Percentiles rank a stretch among this genome's conserved stretches.
These are phyloP conservation scores for Syzygium jambos DNA, from an alignment of 345 rosid species.

Conservation along the genomic window DNA sequence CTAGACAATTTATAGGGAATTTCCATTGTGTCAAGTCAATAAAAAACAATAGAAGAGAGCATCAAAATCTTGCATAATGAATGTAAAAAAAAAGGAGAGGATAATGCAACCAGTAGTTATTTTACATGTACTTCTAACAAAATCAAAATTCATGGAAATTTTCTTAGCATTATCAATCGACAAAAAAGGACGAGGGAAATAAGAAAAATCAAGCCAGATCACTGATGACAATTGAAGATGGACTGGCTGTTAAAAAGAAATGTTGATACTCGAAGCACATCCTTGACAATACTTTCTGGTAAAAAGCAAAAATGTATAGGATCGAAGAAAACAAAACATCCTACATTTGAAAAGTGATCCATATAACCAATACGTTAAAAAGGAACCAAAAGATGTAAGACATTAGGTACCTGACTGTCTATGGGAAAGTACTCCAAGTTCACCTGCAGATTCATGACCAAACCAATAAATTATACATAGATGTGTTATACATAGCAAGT, in stretches of 20 bases:
- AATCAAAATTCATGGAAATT: background rate
- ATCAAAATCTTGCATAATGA: background rate
- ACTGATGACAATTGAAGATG: background rate
- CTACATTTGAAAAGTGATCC: background rate
- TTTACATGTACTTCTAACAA: background rate
- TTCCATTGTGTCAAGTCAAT: background rate
- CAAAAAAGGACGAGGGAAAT: background rate
- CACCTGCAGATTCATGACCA: slow-evolving; percentile 43
- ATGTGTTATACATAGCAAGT: background rate
- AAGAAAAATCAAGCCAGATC: background rate
- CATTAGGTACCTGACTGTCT: slow-evolving; percentile 59
- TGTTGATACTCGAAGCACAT: background rate
- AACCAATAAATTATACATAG: background rate
- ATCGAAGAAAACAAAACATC: background rate
- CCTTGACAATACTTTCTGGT: background rate
- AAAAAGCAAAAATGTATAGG: background rate
- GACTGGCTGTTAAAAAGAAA: background rate
- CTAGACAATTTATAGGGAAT: background rate
- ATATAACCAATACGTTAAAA: background rate
- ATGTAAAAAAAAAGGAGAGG: background rate
- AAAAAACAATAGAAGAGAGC: background rate
- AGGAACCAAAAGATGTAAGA: background rate
- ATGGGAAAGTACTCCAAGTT: slow-evolving; percentile 90
- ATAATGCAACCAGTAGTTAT: background rate
- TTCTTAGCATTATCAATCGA: background rate